These are phyloP conservation scores for Coprinopsis marcescibilis DNA, from an alignment of 768 basidiomycete genomes.

Conservation along the genomic window DNA sequence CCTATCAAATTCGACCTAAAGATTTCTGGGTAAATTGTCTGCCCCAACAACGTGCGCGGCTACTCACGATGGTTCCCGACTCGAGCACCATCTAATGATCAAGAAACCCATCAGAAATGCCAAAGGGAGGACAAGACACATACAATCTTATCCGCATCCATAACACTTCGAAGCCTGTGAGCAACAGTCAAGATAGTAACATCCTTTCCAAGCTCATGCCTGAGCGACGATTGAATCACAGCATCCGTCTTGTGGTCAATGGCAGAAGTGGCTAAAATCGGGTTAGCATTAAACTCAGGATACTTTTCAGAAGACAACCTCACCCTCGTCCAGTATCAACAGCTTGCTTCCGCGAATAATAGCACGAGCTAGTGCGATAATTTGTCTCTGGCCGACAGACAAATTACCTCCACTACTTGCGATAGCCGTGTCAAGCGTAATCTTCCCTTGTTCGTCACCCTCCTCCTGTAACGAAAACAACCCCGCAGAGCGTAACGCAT, in stretches of 20 bases:
- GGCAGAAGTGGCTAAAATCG: background rate
- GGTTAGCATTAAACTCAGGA: conserved; percentile 12
- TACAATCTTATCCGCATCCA: conserved; percentile 52
- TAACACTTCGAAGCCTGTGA: conserved; percentile 59
- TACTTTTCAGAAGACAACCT: too few species aligned
- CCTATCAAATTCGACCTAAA: conserved; percentile 48
- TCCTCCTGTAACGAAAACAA: conserved; percentile 29
- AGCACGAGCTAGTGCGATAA: conserved; percentile 56
- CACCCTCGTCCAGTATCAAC: conserved; percentile 56
- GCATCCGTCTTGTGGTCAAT: conserved; percentile 54
- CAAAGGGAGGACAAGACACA: conserved; percentile 12
- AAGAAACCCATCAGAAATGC: background rate
- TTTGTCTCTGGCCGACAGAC: conserved; percentile 67
- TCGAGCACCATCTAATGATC: conserved; percentile 15
- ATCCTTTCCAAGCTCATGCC: conserved; percentile 53
- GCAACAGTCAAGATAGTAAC: conserved; percentile 63
- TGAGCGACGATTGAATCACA: conserved; percentile 62
- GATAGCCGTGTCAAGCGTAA: conserved; percentile 38
- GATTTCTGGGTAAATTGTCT: background rate
- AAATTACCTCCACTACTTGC: conserved; percentile 58
- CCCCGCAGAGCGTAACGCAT: conserved; percentile 31
- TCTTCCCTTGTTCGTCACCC: conserved; percentile 44
- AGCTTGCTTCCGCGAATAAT: conserved; percentile 48
- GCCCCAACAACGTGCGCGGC: background rate
- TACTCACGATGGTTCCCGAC: conserved; percentile 15